Percentiles rank a stretch among this genome's conserved stretches.
Conservation (phyloP, 2,329 filamentous ascomycete species). For the Aspergillus fijiensis region DNA sequence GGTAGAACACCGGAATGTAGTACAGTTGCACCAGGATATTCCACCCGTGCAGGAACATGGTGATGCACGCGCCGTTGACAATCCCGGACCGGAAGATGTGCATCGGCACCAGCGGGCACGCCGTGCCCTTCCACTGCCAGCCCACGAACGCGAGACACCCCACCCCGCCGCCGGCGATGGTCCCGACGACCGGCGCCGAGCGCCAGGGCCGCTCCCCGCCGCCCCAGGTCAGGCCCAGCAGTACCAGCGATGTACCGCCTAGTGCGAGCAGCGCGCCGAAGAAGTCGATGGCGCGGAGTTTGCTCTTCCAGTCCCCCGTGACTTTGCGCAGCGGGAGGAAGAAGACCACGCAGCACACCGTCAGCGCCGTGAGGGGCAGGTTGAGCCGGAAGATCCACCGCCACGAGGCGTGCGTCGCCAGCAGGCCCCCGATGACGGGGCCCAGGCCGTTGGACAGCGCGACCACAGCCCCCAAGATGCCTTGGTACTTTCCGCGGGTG, state of each 20-base stretch:
- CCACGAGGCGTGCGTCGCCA: constrained; percentile 51
- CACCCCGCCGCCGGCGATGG: constrained; percentile 52
- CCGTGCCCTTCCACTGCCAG: constrained; percentile 37
- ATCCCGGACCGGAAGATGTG: constrained; percentile 56
- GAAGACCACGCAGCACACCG: constrained; percentile 51
- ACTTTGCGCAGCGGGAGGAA: constrained; percentile 60
- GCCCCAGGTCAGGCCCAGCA: constrained; percentile 59
- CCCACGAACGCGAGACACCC: constrained; percentile 30
- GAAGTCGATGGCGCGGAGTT: constrained; percentile 55
- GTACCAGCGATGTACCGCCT: constrained; percentile 45
- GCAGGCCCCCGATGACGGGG: constrained; percentile 54
- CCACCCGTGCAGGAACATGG: constrained; percentile 61
- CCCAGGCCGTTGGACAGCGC: constrained; percentile 57
- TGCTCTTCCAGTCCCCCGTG: constrained; percentile 52
- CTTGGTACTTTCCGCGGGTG: constrained; percentile 63
- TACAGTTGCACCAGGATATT: constrained; percentile 62
- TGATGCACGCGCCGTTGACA: constrained; percentile 56
- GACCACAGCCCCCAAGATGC: constrained; percentile 50
- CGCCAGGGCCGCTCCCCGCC: constrained; percentile 60
- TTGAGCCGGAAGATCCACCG: constrained; percentile 58
- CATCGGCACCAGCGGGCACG: constrained; percentile 35
- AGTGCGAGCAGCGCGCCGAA: constrained; percentile 50
- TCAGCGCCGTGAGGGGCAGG: constrained; percentile 52
- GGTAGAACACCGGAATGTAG: constrained; percentile 62
- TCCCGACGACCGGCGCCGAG: constrained; percentile 55